Evolutionary conservation across 1,284 basidiomycete species (phyloP).

Genomic region (Apiotrichum gamsii): DNA sequence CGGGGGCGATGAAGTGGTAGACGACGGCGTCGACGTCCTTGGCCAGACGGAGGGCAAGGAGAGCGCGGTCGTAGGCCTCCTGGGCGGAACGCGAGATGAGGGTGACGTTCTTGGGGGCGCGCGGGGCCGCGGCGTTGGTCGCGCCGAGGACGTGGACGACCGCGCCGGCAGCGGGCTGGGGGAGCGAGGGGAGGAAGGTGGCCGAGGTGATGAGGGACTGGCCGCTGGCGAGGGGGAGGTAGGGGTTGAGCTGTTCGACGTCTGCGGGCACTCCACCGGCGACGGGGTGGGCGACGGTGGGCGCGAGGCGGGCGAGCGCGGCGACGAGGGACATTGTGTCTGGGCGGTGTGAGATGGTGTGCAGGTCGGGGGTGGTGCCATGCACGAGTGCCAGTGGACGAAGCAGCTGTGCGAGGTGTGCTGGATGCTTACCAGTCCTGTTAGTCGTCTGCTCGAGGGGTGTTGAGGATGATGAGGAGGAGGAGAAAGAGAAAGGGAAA

Average conservation of each 20-base stretch:
- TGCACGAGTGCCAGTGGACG: neutral
- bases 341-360: neutral
- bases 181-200: conserved; percentile 38
- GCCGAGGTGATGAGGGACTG: conserved; percentile 37
- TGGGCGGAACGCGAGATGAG: conserved; percentile 59
- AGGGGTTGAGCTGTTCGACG: conserved; percentile 37
- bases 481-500: neutral
- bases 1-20: conserved; percentile 68
- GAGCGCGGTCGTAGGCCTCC: conserved; percentile 65
- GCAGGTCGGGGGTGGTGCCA: neutral
- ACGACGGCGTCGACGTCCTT: conserved; percentile 58
- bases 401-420: too few species aligned
- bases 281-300: conserved; percentile 39
- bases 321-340: conserved; percentile 30
- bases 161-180: conserved; percentile 17
- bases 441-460: neutral
- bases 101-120: conserved; percentile 48
- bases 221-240: conserved; percentile 38
- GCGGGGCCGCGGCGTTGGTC: conserved; percentile 27
- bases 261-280: conserved; percentile 16
- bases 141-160: conserved; percentile 39
- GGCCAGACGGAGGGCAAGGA: conserved; percentile 65
- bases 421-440: neutral
- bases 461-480: neutral
- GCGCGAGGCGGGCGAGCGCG: conserved; percentile 34